Evolutionary conservation across 129 eudicot genomes (phyloP), one percentile per base, ranked within the genome.

Genomic region (Centrapalus pauciflorus): DNA sequence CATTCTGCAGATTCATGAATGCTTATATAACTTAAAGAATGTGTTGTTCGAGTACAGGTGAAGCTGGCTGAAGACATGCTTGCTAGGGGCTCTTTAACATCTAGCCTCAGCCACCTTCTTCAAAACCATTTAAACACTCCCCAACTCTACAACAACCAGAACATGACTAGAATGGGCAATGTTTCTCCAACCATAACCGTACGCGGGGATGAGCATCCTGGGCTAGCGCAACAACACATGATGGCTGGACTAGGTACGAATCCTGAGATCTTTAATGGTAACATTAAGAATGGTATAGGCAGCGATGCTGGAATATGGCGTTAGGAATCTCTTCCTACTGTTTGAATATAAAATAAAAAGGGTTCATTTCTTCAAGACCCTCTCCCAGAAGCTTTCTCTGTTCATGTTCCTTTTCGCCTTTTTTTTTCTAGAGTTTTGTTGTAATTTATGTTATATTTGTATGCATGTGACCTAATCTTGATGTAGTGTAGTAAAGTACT

Each of bases 41-140:
- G 14, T 73, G 29, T n/a, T 45, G 0, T 8, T 64, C 1, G 30
- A 4, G 56, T 51, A n/a, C 79, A 92, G 98, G 98, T 93, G 85
- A 93, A 93, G 65, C 72, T 93, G 64, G 96, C 96, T 27, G 98
- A 93, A 66, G 98, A 88, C 70, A 77, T 82, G 95, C 85, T 89
- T 5, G 69, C 95, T 16, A 83, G 96, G 62, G 96, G 98, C 63
- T 83, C 96, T 0, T 61, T 88, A 65, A 85, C 98, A 32, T 81
- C 95, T 7, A 85, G 89, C 67, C 66, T 93, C 34, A 93, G 80
- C 72, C 89, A 84, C 61, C 83, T 92, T 20, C 76, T 93, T n/a
- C 95, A 88, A 20, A 93, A 86, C 62, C 89, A 84, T 55, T 49
- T 85, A n/a, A 72, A 59, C 65, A 52, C 78, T 29, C 84, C 96